Base-by-base conservation (phyloP, 169 alveolate genomes). In the Eimeria falciformis region DNA sequence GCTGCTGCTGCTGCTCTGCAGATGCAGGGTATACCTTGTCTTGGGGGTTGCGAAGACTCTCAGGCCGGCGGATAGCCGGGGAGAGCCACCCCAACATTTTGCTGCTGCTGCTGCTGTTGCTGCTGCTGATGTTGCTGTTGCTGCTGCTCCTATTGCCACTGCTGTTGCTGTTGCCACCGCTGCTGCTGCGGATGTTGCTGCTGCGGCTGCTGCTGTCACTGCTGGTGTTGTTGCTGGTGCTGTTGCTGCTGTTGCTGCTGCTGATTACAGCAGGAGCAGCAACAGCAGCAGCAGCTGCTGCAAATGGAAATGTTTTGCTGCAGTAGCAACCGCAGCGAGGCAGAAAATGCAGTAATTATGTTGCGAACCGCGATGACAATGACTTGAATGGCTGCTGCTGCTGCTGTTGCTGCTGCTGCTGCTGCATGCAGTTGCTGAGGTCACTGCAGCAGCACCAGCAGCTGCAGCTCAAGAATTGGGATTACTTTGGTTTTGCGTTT, bases 351-450 rank as follows among this genome's bases (percentile, higher is more conserved):
- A 50, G 58, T 50, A 50, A 50, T 9, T n/a, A n/a, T n/a, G n/a
- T n/a, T n/a, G n/a, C n/a, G n/a, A n/a, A n/a, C n/a, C n/a, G n/a
- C n/a, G n/a, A n/a, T n/a, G n/a, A n/a, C n/a, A 50, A 50, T 9
- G 7, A 50, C 21, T 9, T 50, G 14, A 50, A 14, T 50, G 14
- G 58, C 7, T 21, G 5, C 25, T 14, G 25, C 11, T 7, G 7
- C 21, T 9, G 71, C 71, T n/a, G 71, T 9, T n/a, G 71, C 71
- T 58, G 71, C 71, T 14, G 71, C 71, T 14, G 71, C 71, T 58
- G 71, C 71, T 58, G 71, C 71, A 58, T 58, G 71, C 71, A 58
- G 71, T 5, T 21, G 25, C 71, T 14, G 25, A n/a, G 71, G 71
- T 58, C 71, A 58, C 71, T 58, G 71, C 25, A 7, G 29, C 71